Conservation (phyloP, 2,329 filamentous ascomycete species). For the Chlorencoelia australis region DNA sequence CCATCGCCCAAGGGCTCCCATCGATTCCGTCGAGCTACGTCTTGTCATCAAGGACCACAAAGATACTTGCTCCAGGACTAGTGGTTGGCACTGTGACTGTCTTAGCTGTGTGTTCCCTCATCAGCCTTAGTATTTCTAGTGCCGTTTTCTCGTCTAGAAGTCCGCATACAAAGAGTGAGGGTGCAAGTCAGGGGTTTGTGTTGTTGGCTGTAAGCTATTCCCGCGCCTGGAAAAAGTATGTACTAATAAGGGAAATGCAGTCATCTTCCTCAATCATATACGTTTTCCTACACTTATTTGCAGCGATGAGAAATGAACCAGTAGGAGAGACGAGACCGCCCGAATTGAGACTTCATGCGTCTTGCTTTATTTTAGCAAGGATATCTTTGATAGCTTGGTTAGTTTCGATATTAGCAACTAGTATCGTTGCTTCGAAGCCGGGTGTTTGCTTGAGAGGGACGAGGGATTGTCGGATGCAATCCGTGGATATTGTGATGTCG, state of each 20-base stretch:
- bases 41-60: slow-evolving; percentile 9
- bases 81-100: slow-evolving; percentile 11
- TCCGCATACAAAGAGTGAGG: slow-evolving; percentile 9
- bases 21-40: too few species aligned
- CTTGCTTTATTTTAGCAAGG: slow-evolving; percentile 19
- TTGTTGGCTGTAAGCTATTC: slow-evolving; percentile 14
- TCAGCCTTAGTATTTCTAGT: slow-evolving; percentile 9
- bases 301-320: slow-evolving; percentile 13
- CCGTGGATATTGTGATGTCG: slow-evolving; percentile 15
- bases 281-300: slow-evolving; percentile 14
- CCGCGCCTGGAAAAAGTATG: background rate
- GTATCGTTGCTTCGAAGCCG: slow-evolving; percentile 13
- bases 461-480: slow-evolving; percentile 10
- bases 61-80: slow-evolving; percentile 13
- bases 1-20: too few species aligned
- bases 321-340: slow-evolving; percentile 16
- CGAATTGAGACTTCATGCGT: slow-evolving; percentile 14
- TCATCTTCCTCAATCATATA: slow-evolving; percentile 15
- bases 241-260: slow-evolving; percentile 7
- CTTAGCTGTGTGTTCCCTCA: slow-evolving; percentile 8
- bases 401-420: slow-evolving; percentile 12
- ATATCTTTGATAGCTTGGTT: slow-evolving; percentile 17
- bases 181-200: slow-evolving; percentile 11
- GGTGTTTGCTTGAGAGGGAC: slow-evolving; percentile 8
- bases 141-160: slow-evolving; percentile 5